Conservation (phyloP, 129 eudicot genomes). For the Heracleum sosnowskyi region DNA sequence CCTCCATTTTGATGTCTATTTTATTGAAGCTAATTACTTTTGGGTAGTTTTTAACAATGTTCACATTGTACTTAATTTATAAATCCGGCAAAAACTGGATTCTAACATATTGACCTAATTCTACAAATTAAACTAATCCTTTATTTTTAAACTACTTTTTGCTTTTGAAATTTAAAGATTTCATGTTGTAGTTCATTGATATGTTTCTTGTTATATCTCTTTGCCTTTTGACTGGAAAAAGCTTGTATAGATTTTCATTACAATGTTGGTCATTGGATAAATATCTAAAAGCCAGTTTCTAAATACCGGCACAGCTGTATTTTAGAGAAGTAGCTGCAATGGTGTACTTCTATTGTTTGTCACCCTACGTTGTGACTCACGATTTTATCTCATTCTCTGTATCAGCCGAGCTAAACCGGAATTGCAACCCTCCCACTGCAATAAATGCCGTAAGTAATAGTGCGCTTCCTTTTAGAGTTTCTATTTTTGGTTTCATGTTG, state of each 20-base stretch:
- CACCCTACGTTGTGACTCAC: neutral
- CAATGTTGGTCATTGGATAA: neutral
- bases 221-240: neutral
- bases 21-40: conserved; percentile 1
- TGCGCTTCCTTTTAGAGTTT: neutral
- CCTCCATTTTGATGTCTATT: neutral
- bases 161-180: no score
- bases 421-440: conserved; percentile 55
- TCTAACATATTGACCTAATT: no score
- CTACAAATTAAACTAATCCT: no score
- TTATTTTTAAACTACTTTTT: no score
- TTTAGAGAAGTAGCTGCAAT: no score
- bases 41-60: neutral
- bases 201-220: neutral
- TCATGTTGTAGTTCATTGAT: no score
- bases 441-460: conserved; percentile 62
- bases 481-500: neutral
- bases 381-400: neutral
- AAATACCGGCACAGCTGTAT: neutral
- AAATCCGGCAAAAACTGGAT: neutral
- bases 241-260: neutral
- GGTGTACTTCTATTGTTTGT: neutral
- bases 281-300: neutral
- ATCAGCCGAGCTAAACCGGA: conserved; percentile 59
- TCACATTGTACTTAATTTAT: neutral